Evolutionary conservation across 441 rosid species (phyloP).

Genomic region (Croton setiger): DNA sequence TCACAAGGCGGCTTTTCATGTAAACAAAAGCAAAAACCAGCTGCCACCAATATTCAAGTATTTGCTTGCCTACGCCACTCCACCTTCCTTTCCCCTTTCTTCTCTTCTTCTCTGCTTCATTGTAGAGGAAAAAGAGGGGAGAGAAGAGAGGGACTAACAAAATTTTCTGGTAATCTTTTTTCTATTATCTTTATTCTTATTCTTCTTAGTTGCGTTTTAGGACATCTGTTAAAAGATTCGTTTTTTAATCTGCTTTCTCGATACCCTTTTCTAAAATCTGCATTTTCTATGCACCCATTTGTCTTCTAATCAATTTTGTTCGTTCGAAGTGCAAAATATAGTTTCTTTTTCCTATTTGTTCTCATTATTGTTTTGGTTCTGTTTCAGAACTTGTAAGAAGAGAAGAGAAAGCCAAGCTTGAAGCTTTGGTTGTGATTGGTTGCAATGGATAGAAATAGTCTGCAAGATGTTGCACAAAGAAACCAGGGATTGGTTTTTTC

Average conservation of each 20-base stretch:
- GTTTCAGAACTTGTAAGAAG: constrained; percentile 3
- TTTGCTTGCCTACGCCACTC: neutral
- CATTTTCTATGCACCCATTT: constrained; percentile 9
- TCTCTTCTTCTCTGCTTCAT: constrained; percentile 16
- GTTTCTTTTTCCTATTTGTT: neutral
- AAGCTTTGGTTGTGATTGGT: constrained; percentile 22
- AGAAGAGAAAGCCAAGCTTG: constrained; percentile 9
- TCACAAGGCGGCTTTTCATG: constrained; percentile 3
- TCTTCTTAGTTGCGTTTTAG: constrained; percentile 3
- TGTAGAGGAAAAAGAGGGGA: constrained; percentile 7
- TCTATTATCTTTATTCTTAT: constrained; percentile 13
- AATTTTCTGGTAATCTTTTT: constrained; percentile 12
- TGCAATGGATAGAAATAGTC: constrained; percentile 33
- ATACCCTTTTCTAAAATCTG: constrained; percentile 9
- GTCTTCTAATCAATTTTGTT: neutral
- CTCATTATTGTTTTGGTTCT: constrained; percentile 2
- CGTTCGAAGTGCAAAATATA: neutral
- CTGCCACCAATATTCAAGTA: neutral
- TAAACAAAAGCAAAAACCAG: neutral
- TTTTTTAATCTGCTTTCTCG: constrained; percentile 12
- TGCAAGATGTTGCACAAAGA: constrained; percentile 23
- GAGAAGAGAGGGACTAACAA: constrained; percentile 13
- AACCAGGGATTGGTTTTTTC: constrained; percentile 40
- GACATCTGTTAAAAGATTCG: constrained; percentile 17
- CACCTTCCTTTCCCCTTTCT: neutral